These are phyloP conservation scores for Diaporthe aspalathi DNA, from an alignment of 2,329 filamentous ascomycete species.

Conservation along the genomic window DNA sequence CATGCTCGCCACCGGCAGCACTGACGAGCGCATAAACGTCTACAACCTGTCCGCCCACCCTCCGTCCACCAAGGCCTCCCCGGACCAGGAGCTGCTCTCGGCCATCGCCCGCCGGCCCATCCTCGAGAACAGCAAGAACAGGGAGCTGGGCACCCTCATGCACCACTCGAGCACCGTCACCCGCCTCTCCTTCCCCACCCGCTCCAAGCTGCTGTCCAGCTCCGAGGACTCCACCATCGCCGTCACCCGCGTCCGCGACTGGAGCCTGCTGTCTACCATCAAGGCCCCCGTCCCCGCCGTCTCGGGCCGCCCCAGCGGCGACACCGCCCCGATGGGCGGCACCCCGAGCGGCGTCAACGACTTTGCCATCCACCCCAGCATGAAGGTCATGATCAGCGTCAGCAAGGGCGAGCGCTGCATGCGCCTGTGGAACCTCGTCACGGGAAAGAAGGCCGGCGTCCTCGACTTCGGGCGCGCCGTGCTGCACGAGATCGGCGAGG, in stretches of 20 bases:
- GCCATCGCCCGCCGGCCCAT: slow-evolving; percentile 78
- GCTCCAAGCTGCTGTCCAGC: slow-evolving; percentile 87
- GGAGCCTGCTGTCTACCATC: slow-evolving; percentile 87
- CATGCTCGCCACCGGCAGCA: slow-evolving; percentile 89
- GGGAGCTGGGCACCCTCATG: slow-evolving; percentile 85
- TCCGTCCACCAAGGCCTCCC: slow-evolving; percentile 60
- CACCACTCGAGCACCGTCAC: slow-evolving; percentile 90
- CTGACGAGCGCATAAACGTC: slow-evolving; percentile 94
- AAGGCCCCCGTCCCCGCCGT: slow-evolving; percentile 88
- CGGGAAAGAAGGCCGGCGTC: slow-evolving; percentile 93
- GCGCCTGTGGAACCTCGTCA: slow-evolving; percentile 96
- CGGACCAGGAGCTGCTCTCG: slow-evolving; percentile 69
- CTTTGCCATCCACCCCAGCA: slow-evolving; percentile 94
- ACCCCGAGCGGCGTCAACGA: slow-evolving; percentile 91
- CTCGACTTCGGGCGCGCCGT: slow-evolving; percentile 83
- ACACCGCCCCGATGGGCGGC: slow-evolving; percentile 85
- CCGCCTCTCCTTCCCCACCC: slow-evolving; percentile 81
- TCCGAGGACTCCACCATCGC: slow-evolving; percentile 93
- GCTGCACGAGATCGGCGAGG: slow-evolving; percentile 80
- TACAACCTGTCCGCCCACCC: slow-evolving; percentile 85
- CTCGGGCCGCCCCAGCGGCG: slow-evolving; percentile 84
- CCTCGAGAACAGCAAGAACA: slow-evolving; percentile 86
- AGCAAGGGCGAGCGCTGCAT: slow-evolving; percentile 90
- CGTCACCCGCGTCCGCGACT: slow-evolving; percentile 88
- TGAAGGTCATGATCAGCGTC: slow-evolving; percentile 96